Conservation (phyloP, 1,139 yeast genomes). For the Geotrichum carabidarum region DNA sequence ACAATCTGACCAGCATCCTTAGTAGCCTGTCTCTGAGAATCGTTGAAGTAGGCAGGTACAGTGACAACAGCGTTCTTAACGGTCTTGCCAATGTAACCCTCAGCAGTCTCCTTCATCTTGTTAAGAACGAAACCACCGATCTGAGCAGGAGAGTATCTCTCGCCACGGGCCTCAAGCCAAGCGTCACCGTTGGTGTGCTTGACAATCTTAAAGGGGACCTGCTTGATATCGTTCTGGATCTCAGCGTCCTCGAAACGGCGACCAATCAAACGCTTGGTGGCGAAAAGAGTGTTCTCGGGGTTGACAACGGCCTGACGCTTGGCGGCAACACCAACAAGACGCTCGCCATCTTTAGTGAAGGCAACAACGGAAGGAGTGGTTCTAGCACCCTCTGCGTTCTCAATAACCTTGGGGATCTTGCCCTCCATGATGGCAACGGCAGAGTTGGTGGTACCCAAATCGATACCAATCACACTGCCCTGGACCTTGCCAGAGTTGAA, state of each 20-base stretch:
- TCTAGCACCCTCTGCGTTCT: slow-evolving; percentile 98
- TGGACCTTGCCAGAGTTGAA: slow-evolving; percentile 37
- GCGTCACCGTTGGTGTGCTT: slow-evolving; percentile 98
- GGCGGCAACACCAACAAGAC: slow-evolving; percentile 97
- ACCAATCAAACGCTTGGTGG: slow-evolving; percentile 98
- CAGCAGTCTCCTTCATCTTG: slow-evolving; percentile 98
- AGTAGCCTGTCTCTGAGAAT: slow-evolving; percentile 97
- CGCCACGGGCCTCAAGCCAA: slow-evolving; percentile 96
- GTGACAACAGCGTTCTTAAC: slow-evolving; percentile 93
- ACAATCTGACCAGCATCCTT: slow-evolving; percentile 98
- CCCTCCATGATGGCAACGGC: slow-evolving; percentile 99
- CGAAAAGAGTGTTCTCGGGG: slow-evolving; percentile 95
- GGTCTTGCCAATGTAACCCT: slow-evolving; percentile 77
- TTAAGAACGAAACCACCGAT: slow-evolving; percentile 94
- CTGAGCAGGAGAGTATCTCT: slow-evolving; percentile 85
- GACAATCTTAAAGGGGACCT: slow-evolving; percentile 95
- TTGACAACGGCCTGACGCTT: slow-evolving; percentile 98
- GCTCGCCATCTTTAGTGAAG: slow-evolving; percentile 92
- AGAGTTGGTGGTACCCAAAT: slow-evolving; percentile 98
- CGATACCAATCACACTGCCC: slow-evolving; percentile 84
- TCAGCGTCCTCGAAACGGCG: slow-evolving; percentile 94
- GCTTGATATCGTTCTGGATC: slow-evolving; percentile 93
- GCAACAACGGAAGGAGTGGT: slow-evolving; percentile 99
- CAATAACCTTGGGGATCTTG: slow-evolving; percentile 90
- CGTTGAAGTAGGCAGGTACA: slow-evolving; percentile 97